Conservation (phyloP, 108 stramenopile genomes). For the Seminavis robusta region DNA sequence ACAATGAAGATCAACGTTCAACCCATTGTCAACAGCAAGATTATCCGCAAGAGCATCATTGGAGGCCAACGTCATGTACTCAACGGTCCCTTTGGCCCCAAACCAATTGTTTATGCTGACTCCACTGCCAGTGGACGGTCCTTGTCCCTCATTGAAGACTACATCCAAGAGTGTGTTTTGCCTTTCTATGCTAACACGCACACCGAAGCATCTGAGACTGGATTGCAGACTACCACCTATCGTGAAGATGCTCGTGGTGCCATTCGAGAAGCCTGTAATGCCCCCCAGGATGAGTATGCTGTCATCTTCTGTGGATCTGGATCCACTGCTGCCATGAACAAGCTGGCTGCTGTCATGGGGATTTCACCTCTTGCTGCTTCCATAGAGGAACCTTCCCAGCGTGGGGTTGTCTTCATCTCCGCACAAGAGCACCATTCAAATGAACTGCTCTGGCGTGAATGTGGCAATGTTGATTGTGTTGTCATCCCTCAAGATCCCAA, state of each 20-base stretch:
- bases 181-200: slow-evolving; percentile 8
- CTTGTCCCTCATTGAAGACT: slow-evolving; percentile 4
- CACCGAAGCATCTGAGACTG: slow-evolving; percentile 5
- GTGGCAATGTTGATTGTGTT: neutral
- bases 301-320: slow-evolving; percentile 3
- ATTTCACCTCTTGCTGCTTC: no score
- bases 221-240: neutral
- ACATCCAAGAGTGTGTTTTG: neutral
- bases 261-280: neutral
- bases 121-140: slow-evolving; percentile 1
- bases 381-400: neutral
- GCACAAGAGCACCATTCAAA: slow-evolving; percentile 49
- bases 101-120: neutral
- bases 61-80: neutral
- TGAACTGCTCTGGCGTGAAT: slow-evolving; percentile 7
- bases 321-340: neutral
- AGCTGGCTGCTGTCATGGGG: neutral
- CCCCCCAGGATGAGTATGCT: neutral
- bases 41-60: no score
- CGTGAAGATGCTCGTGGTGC: slow-evolving; percentile 9
- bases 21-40: no score
- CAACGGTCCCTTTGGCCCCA: neutral
- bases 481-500: slow-evolving; percentile 12
- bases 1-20: no score
- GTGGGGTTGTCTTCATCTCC: slow-evolving; percentile 65